These are phyloP conservation scores for Leccinum griseonigrum DNA, from an alignment of 1,284 basidiomycete genomes.

Conservation along the genomic window DNA sequence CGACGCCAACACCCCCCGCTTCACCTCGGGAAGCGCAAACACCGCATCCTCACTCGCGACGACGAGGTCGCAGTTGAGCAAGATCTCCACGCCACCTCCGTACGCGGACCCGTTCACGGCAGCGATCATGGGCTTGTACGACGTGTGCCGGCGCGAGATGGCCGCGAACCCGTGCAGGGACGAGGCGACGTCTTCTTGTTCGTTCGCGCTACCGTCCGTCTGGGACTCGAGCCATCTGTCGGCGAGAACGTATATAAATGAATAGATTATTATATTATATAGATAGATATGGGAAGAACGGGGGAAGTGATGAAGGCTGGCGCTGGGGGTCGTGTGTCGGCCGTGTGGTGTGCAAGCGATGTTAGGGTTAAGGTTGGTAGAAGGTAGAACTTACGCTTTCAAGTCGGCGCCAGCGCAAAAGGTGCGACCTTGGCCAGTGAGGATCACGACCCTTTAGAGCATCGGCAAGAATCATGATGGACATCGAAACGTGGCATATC, in stretches of 20 bases:
- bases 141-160: conserved; percentile 62
- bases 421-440: conserved; percentile 73
- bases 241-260: not conserved
- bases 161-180: conserved; percentile 72
- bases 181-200: conserved; percentile 41
- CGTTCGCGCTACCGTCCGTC: conserved; percentile 25
- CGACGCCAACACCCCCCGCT: conserved; percentile 72
- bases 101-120: conserved; percentile 80
- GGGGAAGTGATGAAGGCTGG: not conserved
- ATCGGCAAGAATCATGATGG: not conserved
- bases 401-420: conserved; percentile 86
- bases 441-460: conserved; percentile 60
- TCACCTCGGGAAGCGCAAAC: conserved; percentile 81
- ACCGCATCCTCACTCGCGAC: conserved; percentile 70
- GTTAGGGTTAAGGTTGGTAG: not conserved
- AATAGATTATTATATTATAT: no score
- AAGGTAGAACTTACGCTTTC: conserved; percentile 49
- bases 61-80: conserved; percentile 82
- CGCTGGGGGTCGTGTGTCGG: not conserved
- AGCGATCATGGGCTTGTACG: conserved; percentile 78
- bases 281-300: not conserved
- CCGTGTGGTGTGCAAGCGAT: not conserved
- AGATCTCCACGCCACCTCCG: conserved; percentile 79
- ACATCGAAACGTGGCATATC: not conserved
- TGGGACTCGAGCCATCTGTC: conserved; percentile 27